Evolutionary conservation across 805 yeast species (phyloP).

Genomic region (Candida tibetensis): DNA sequence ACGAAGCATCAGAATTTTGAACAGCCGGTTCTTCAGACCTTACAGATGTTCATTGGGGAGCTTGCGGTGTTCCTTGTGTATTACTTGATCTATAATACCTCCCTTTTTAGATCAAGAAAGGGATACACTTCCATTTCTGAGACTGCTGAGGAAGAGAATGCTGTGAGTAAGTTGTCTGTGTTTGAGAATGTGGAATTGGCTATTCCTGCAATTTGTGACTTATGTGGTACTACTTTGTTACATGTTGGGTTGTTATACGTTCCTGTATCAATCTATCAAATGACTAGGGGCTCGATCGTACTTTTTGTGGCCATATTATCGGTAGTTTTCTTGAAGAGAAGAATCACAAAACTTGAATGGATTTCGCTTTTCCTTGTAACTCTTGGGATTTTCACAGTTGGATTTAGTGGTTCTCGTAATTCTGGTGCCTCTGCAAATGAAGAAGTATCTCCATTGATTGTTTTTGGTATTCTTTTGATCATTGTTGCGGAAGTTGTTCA

Average conservation of each 20-base stretch:
- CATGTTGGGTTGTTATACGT: constrained; percentile 70
- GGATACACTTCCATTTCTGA: constrained; percentile 16
- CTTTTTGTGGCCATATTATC: constrained; percentile 73
- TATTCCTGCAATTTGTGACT: constrained; percentile 69
- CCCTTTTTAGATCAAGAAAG: constrained; percentile 5
- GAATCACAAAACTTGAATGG: constrained; percentile 66
- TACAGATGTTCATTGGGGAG: constrained; percentile 82
- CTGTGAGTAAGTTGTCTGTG: constrained; percentile 9
- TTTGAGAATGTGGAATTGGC: constrained; percentile 31
- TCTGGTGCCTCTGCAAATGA: constrained; percentile 13
- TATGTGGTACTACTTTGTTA: constrained; percentile 70
- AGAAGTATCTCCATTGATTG: constrained; percentile 26
- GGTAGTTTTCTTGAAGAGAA: constrained; percentile 55
- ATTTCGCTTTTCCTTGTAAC: constrained; percentile 59
- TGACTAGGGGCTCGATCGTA: constrained; percentile 80
- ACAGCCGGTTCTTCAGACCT: constrained; percentile 76
- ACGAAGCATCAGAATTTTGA: constrained; percentile 52
- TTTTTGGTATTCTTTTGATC: constrained; percentile 58
- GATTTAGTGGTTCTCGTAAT: constrained; percentile 57
- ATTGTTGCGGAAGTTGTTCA: constrained; percentile 63
- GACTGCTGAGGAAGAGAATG: constrained; percentile 8
- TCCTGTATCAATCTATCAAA: constrained; percentile 79
- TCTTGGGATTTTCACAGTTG: constrained; percentile 69
- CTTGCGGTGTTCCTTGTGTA: constrained; percentile 46
- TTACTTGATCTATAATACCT: constrained; percentile 23